Evolutionary conservation across 257 asterid species (phyloP).

Genomic region (Forsythia viridissima): DNA sequence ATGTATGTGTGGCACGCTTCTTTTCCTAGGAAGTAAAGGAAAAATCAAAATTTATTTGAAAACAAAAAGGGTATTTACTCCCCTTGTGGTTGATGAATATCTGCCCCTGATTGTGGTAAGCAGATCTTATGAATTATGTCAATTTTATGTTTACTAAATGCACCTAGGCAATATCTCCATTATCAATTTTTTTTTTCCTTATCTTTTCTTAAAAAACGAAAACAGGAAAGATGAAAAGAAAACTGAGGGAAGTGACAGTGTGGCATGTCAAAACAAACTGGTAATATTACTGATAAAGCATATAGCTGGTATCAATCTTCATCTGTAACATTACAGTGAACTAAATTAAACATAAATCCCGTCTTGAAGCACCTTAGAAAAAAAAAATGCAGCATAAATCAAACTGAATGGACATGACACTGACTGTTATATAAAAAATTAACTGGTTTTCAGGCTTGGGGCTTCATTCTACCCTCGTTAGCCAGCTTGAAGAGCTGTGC

Average conservation of each 20-base stretch:
- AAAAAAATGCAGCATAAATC: conserved; percentile 24
- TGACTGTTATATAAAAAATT: conserved; percentile 19
- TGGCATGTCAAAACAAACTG: conserved; percentile 10
- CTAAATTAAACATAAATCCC: conserved; percentile 27
- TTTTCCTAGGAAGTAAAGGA: too few relatives aligned
- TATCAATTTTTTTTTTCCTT: too few relatives aligned
- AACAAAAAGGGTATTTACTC: too few relatives aligned
- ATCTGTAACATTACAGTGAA: conserved; percentile 24
- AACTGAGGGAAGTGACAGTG: background rate
- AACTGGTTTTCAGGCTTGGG: conserved; percentile 34
- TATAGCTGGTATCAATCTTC: background rate
- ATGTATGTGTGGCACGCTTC: too few relatives aligned
- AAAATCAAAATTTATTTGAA: too few relatives aligned
- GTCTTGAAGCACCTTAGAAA: conserved; percentile 18
- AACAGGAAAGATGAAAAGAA: background rate
- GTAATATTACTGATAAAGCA: background rate
- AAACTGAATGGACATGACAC: conserved; percentile 23
- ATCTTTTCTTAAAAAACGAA: background rate
- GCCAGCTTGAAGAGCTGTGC: conserved; percentile 29
- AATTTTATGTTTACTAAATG: too few relatives aligned
- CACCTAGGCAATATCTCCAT: background rate
- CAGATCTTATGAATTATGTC: too few relatives aligned
- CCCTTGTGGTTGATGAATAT: too few relatives aligned
- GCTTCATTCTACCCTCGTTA: conserved; percentile 35
- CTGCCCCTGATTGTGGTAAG: too few relatives aligned